Conservation (phyloP, 2,329 filamentous ascomycete genomes). For the Aspergillus versicolor region DNA sequence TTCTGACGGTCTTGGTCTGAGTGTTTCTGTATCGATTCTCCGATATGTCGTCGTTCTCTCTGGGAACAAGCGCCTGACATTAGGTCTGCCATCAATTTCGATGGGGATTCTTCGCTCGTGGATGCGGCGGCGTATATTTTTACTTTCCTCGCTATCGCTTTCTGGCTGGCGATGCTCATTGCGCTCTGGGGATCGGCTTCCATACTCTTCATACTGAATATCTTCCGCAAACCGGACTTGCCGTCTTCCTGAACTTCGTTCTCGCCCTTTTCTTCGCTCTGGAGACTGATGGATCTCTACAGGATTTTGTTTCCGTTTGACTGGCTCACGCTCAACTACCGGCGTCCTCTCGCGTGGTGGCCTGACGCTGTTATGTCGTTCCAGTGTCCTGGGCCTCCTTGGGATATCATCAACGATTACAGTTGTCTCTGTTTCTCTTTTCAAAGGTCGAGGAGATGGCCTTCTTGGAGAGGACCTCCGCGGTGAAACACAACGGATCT, state of each 20-base stretch:
- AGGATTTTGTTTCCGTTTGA: conserved; percentile 3
- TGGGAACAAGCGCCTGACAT: neutral
- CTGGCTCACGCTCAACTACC: conserved; percentile 20
- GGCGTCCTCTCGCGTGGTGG: conserved; percentile 20
- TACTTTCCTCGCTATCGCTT: neutral
- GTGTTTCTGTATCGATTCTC: neutral
- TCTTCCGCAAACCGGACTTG: conserved; percentile 21
- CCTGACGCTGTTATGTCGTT: conserved; percentile 6
- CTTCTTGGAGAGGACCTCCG: neutral
- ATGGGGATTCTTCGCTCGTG: neutral
- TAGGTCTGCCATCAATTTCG: neutral
- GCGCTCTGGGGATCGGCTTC: conserved; percentile 2
- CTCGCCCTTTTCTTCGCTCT: conserved; percentile 5
- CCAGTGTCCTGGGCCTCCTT: neutral
- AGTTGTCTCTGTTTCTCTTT: neutral
- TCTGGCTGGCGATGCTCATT: neutral
- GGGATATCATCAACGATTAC: neutral
- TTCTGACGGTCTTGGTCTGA: neutral
- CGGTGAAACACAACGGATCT: conserved; percentile 10
- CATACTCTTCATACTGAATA: conserved; percentile 15
- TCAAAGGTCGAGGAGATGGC: neutral
- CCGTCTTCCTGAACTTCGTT: conserved; percentile 4
- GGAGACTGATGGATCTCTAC: conserved; percentile 17
- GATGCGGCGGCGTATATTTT: neutral
- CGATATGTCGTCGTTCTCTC: neutral